Base-by-base conservation (phyloP, 768 basidiomycete species). In the Pisolithus orientalis region DNA sequence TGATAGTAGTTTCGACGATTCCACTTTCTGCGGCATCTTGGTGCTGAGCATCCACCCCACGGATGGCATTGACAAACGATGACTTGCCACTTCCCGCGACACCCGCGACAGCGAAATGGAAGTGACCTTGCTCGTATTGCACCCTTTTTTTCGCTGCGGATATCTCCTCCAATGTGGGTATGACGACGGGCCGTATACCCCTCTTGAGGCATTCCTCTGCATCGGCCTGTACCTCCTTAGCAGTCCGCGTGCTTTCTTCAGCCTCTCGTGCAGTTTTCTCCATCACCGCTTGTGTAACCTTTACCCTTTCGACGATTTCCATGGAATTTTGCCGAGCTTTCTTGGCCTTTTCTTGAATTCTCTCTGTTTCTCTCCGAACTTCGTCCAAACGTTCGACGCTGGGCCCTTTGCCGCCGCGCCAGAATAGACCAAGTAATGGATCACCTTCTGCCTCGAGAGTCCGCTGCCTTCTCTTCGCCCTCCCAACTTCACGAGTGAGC, bases 21-120 rank as follows among this genome's bases (percentile, higher is more conserved):
- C 64, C 62, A 24, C 55, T 58, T 2, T 50, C 40, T 29, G 65
- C 65, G 16, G 64, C 59, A 24, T 53, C 53, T 24, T 25, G 40
- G 31, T 55, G 39, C 1, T 44, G 38, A 47, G 61, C 59, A 14
- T 39, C 31, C 29, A 65, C 38, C 7, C 65, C 65, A 21, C 66
- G 59, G 37, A 64, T 57, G 38, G 62, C 57, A 52, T 68, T 66
- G 47, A 67, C 52, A 49, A 67, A 50, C 24, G 65, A 66, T 9
- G 65, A 66, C 48, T 68, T 68, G n/a, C 66, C 66, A 17, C 53
- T 60, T 7, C 63, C 63, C 2, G 60, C 54, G 25, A 52, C 39
- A 16, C 65, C 64, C 47, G 62, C 63, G 47, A 68, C 52, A 29
- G 64, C 66, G 43, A 68, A 58, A 53, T 68, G 64, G 29, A 62